Evolutionary conservation across 2,329 filamentous ascomycete species (phyloP), one percentile per base, ranked within the genome.

Genomic region (Pseudogymnoascus sp.): DNA sequence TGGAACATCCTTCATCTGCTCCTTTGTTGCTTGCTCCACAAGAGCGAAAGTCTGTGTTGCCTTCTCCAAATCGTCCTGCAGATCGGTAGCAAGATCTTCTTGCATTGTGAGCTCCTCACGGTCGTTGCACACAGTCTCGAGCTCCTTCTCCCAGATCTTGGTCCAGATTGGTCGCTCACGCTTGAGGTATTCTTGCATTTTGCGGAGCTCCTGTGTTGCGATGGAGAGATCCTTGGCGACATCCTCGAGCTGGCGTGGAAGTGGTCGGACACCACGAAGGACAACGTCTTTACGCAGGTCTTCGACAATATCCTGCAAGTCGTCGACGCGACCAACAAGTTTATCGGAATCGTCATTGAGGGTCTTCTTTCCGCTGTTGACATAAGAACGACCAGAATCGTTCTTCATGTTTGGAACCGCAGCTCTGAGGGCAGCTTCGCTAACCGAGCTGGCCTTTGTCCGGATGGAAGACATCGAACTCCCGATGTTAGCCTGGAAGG

Each of bases 131-230:
- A 99, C 93, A 60, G 93, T 87, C 74, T 97, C 91, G 50, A 99
- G 80, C 74, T 97, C 92, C 76, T 95, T 92, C 82, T 97, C 93
- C 94, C 94, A 99, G 66, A 97, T 96, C 83, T 97, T 97, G 61
- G 92, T 97, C 93, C 94, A 99, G 62, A 97, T 81, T 0, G 94
- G 94, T 74, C 96, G 96, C 81, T 99, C 94, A 54, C 85, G 84
- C 68, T 86, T 87, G 77, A 99, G 84, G 78, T 89, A 96, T 13
- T 96, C 92, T 72, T 96, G 90, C 82, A 99, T 88, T 76, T 90
- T 92, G 81, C 90, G 94, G 65, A 99, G 84, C 71, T 97, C 92
- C 71, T 91, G 87, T 58, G 86, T 89, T 33, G 94, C 86, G 61
- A 81, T 76, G 58, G 86, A 85, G 65, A 99, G 92, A 68, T 97